Evolutionary conservation across 2,329 filamentous ascomycete genomes (phyloP).

Genomic region (Cordyceps fumosorosea): DNA sequence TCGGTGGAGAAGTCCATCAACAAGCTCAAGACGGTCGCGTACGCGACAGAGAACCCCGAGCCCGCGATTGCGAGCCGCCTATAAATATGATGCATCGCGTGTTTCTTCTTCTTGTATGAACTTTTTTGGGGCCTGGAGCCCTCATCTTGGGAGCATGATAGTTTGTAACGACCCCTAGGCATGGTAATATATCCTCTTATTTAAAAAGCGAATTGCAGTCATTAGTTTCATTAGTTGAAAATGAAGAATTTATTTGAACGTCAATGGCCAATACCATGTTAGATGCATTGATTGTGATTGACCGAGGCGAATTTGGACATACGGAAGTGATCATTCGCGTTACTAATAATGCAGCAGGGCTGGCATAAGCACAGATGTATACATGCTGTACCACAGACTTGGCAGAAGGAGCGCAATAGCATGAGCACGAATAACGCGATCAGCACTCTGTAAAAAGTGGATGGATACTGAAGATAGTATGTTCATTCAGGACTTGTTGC

Average conservation of each 20-base stretch:
- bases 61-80: slow-evolving; percentile 6
- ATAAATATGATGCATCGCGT: slow-evolving; percentile 1
- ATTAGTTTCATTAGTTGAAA: background rate
- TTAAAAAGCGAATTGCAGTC: background rate
- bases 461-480: background rate
- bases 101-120: slow-evolving; percentile 2
- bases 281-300: background rate
- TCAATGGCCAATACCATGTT: background rate
- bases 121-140: slow-evolving; percentile 5
- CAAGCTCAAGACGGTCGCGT: slow-evolving; percentile 11
- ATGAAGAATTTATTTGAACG: background rate
- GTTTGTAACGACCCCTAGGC: slow-evolving; percentile 6
- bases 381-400: too few relatives aligned
- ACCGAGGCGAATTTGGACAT: too few relatives aligned
- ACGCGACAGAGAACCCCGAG: slow-evolving; percentile 11
- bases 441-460: too few relatives aligned
- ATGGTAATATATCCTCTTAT: slow-evolving; percentile 12
- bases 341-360: too few relatives aligned
- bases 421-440: too few relatives aligned
- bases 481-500: background rate
- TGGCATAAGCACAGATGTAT: too few relatives aligned
- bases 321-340: too few relatives aligned
- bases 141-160: slow-evolving; percentile 4
- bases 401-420: too few relatives aligned
- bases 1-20: slow-evolving; percentile 11